These are phyloP conservation scores for Apophysomyces elegans DNA, from an alignment of 371 early-diverging fungal genomes.

Conservation along the genomic window DNA sequence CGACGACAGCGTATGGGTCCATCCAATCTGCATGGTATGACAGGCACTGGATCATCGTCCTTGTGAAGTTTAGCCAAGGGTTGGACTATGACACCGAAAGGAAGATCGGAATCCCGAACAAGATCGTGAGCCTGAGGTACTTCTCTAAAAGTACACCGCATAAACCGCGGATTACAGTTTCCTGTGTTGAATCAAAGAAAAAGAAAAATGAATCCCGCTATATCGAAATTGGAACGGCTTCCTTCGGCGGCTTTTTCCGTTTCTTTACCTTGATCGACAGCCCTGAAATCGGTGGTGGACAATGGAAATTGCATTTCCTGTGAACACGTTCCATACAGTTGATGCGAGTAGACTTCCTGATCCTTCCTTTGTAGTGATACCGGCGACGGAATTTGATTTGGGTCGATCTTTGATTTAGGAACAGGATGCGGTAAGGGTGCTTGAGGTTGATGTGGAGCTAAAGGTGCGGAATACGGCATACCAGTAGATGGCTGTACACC, in stretches of 20 bases:
- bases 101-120: constrained; percentile 73
- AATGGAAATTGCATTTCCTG: constrained; percentile 71
- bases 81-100: constrained; percentile 89
- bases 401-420: constrained; percentile 80
- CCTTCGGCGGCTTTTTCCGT: too few relatives aligned
- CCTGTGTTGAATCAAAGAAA: constrained; percentile 44
- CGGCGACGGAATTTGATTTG: constrained; percentile 93
- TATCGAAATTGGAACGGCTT: too few relatives aligned
- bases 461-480: constrained; percentile 1
- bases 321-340: constrained; percentile 72
- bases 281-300: constrained; percentile 76
- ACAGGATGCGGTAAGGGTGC: constrained; percentile 16
- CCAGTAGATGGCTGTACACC: neutral
- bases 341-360: constrained; percentile 63
- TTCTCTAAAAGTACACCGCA: constrained; percentile 85
- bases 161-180: constrained; percentile 92
- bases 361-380: constrained; percentile 81
- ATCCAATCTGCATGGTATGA: constrained; percentile 37
- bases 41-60: constrained; percentile 61
- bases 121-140: constrained; percentile 85
- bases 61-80: constrained; percentile 83
- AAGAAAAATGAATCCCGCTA: neutral
- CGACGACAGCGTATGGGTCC: constrained; percentile 92
- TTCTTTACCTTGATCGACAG: constrained; percentile 80
- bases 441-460: constrained; percentile 19